These are phyloP conservation scores for Saccharomycopsis guyanensis DNA, from an alignment of 805 yeast genomes.

Conservation along the genomic window DNA sequence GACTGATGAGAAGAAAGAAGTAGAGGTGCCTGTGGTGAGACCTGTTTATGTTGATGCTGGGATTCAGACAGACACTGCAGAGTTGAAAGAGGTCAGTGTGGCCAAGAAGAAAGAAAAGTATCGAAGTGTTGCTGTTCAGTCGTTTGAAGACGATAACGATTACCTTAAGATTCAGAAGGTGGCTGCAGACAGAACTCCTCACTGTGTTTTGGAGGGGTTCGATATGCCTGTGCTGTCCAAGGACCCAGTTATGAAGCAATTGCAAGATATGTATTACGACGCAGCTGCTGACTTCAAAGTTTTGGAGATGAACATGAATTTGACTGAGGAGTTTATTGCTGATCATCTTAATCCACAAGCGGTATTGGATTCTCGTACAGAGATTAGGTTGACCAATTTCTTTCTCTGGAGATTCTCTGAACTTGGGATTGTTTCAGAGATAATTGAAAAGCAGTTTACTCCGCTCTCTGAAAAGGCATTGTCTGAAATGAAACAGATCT, in stretches of 20 bases:
- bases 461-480: background rate
- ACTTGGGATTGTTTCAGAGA: background rate
- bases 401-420: slow-evolving; percentile 13
- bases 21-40: slow-evolving; percentile 28
- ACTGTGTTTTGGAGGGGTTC: background rate
- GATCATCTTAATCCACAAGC: slow-evolving; percentile 6
- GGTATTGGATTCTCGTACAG: background rate
- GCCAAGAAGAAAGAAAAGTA: background rate
- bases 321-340: slow-evolving; percentile 4
- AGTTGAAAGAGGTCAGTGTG: background rate
- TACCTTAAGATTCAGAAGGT: slow-evolving; percentile 1
- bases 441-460: background rate
- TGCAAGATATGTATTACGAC: slow-evolving; percentile 2
- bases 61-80: slow-evolving; percentile 21
- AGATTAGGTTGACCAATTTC: slow-evolving; percentile 3
- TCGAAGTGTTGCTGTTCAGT: background rate
- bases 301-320: background rate
- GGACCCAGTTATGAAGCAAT: background rate
- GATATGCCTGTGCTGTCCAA: background rate
- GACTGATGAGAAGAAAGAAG: background rate
- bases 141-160: slow-evolving; percentile 10
- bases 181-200: background rate
- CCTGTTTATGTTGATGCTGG: slow-evolving; percentile 37
- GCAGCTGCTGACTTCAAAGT: slow-evolving; percentile 10
- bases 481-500: background rate